These are phyloP conservation scores for Penicillium fuscoglaucum DNA, from an alignment of 2,329 filamentous ascomycete genomes.

Conservation along the genomic window DNA sequence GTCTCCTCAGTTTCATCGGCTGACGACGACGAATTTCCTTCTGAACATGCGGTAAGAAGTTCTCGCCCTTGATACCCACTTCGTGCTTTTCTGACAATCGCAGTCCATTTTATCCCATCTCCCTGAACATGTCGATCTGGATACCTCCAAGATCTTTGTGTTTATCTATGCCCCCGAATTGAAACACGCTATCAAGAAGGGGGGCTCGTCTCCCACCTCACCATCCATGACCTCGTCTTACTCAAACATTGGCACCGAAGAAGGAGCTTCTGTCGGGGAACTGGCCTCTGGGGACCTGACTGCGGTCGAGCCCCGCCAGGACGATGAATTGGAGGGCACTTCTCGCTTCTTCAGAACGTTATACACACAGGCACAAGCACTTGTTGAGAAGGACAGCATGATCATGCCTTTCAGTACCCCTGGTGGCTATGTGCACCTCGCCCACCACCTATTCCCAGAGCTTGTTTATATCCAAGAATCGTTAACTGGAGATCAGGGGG, in stretches of 20 bases:
- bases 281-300: slow-evolving; percentile 56
- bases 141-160: slow-evolving; percentile 75
- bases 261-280: slow-evolving; percentile 51
- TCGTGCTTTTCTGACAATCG: slow-evolving; percentile 12
- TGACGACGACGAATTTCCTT: slow-evolving; percentile 54
- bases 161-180: slow-evolving; percentile 84
- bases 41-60: slow-evolving; percentile 76
- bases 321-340: slow-evolving; percentile 48
- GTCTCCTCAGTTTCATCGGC: slow-evolving; percentile 70
- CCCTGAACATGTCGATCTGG: slow-evolving; percentile 71
- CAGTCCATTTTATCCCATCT: slow-evolving; percentile 88
- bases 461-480: slow-evolving; percentile 86
- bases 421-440: slow-evolving; percentile 81
- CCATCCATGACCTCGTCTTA: slow-evolving; percentile 76
- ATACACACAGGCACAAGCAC: slow-evolving; percentile 72
- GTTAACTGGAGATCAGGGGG: slow-evolving; percentile 72
- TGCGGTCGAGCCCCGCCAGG: slow-evolving; percentile 47
- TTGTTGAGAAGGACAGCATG: slow-evolving; percentile 83
- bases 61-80: not conserved
- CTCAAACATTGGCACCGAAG: slow-evolving; percentile 77
- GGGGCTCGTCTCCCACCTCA: slow-evolving; percentile 54
- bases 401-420: slow-evolving; percentile 83
- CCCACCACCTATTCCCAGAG: slow-evolving; percentile 81
- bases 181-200: slow-evolving; percentile 56
- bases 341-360: slow-evolving; percentile 72